Evolutionary conservation across 345 rosid species (phyloP).

Genomic region (Pistacia integerrima): DNA sequence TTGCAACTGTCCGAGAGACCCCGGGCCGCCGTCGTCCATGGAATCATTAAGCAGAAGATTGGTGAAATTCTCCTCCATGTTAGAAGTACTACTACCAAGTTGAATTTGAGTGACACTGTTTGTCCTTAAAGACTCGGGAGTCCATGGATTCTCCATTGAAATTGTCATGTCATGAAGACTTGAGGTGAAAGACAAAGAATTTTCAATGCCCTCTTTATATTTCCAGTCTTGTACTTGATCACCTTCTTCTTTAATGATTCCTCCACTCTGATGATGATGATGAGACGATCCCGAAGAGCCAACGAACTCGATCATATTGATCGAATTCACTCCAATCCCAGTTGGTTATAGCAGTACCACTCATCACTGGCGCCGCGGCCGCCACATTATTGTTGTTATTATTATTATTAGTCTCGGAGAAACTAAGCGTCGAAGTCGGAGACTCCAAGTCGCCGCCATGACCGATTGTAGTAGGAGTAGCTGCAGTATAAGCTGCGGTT

Average conservation of each 20-base stretch:
- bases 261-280: slow-evolving; percentile 37
- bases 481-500: slow-evolving; percentile 27
- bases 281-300: slow-evolving; percentile 39
- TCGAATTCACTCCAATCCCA: slow-evolving; percentile 29
- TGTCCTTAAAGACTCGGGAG: slow-evolving; percentile 42
- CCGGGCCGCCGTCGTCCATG: slow-evolving; percentile 27
- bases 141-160: slow-evolving; percentile 53
- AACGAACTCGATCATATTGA: slow-evolving; percentile 53
- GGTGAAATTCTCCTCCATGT: too few relatives aligned
- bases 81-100: slow-evolving; percentile 12
- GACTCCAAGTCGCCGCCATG: slow-evolving; percentile 63
- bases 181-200: slow-evolving; percentile 46
- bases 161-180: slow-evolving; percentile 48
- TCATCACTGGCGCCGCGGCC: slow-evolving; percentile 31
- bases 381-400: too few relatives aligned
- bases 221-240: slow-evolving; percentile 57
- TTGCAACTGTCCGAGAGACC: slow-evolving; percentile 47
- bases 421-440: slow-evolving; percentile 85
- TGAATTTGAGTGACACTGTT: slow-evolving; percentile 10
- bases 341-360: neutral
- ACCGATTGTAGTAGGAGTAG: slow-evolving; percentile 37
- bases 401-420: slow-evolving; percentile 48
- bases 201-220: slow-evolving; percentile 37
- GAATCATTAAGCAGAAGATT: too few relatives aligned
- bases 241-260: slow-evolving; percentile 55